Base-by-base conservation (phyloP, 768 basidiomycete species). In the Kwoniella dendrophila region DNA sequence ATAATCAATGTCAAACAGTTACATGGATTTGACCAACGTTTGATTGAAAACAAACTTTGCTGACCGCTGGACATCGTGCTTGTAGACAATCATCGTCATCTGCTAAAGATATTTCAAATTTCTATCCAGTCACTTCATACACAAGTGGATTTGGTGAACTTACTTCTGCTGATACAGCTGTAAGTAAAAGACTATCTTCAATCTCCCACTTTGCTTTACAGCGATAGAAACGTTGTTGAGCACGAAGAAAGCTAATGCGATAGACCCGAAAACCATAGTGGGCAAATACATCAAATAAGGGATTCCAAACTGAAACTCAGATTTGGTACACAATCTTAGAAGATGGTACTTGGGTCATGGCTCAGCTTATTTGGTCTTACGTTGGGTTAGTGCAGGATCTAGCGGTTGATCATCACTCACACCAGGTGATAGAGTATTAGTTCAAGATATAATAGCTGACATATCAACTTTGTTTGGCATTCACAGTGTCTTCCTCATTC, bases 271-370 rank as follows among this genome's bases (percentile, higher is more conserved):
- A 27, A 18, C 36, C 29, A 10, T 41, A 90, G 75, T 95, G 92
- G 92, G 75, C 85, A 30, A 92, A 90, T 78, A 82, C 86, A 0
- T 80, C 69, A 45, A 83, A 86, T 50, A 75, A 73, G 48, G 92
- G 94, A 1, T 95, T 98, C 77, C 84, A 85, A 26, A 88, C 92
- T 0, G 96, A 98, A 79, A 96, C 95, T 0, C 92, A 96, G 76
- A 83, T 78, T 0, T 98, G 88, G 81, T 99, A 99, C 79, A 82
- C 87, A 45, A 83, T 88, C 69, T 82, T 89, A 7, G 86, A 87
- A 34, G 90, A 94, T 81, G 94, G 92, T 4, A 84, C 84, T 16
- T 83, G 85, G 54, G 63, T 93, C 64, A 87, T 89, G 86, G 87
- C 85, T 73, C 92, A 93, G 80, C 83, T 93, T 56, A 92, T 94